Evolutionary conservation across 2,329 filamentous ascomycete genomes (phyloP).

Genomic region (Blastomyces parvus): DNA sequence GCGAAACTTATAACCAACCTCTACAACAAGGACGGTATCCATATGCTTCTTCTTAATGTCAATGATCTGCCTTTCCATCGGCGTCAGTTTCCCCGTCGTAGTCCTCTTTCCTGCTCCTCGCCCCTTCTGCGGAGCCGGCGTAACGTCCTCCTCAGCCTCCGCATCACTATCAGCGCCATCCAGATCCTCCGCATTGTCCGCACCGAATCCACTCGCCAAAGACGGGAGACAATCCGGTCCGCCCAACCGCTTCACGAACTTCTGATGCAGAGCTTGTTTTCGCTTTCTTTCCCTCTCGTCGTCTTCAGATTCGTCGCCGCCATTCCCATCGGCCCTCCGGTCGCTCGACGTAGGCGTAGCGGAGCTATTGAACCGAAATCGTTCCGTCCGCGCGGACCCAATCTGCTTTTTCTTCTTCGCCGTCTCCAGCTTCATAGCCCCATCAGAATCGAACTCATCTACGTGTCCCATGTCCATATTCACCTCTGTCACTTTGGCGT

Average conservation of each 20-base stretch:
- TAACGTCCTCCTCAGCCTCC: constrained; percentile 47
- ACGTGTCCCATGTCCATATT: constrained; percentile 14
- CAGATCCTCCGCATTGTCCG: constrained; percentile 46
- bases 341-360: constrained; percentile 20
- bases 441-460: constrained; percentile 10
- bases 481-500: constrained; percentile 10
- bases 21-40: constrained; percentile 82
- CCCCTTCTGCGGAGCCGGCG: constrained; percentile 37
- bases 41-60: constrained; percentile 87
- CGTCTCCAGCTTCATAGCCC: constrained; percentile 7
- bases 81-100: constrained; percentile 74
- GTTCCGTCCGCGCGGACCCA: constrained; percentile 45
- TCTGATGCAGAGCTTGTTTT: constrained; percentile 65
- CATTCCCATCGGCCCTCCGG: constrained; percentile 27
- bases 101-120: constrained; percentile 54
- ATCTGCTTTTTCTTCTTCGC: constrained; percentile 21
- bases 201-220: constrained; percentile 48
- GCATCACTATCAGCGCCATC: constrained; percentile 53
- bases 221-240: constrained; percentile 69
- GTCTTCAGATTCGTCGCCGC: constrained; percentile 33
- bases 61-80: constrained; percentile 85
- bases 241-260: constrained; percentile 85
- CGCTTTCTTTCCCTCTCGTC: constrained; percentile 46
- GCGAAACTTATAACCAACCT: constrained; percentile 96
- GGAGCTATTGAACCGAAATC: constrained; percentile 50